A percentile compares a stretch with the other conserved stretches of the same genome.
Evolutionary conservation across 2,329 filamentous ascomycete genomes (phyloP).

Genomic region (Botrytis medusae): DNA sequence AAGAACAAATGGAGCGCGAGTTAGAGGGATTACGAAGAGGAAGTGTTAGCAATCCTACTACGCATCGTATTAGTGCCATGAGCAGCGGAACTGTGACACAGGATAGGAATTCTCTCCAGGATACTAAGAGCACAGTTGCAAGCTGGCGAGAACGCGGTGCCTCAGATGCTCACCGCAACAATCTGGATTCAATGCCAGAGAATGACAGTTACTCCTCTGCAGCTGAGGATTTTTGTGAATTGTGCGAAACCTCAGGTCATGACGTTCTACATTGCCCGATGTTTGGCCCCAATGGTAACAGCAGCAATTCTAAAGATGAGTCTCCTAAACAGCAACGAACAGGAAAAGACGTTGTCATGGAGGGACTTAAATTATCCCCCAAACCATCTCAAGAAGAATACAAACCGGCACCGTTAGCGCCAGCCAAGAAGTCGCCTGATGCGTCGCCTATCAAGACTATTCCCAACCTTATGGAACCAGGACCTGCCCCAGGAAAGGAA

Average conservation of each 20-base stretch:
- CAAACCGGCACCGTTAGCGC: constrained; percentile 56
- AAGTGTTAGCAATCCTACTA: constrained; percentile 39
- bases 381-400: constrained; percentile 44
- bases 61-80: constrained; percentile 54
- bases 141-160: constrained; percentile 51
- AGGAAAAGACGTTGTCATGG: constrained; percentile 43
- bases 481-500: constrained; percentile 74
- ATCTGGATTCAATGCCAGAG: constrained; percentile 68
- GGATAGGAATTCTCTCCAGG: constrained; percentile 59
- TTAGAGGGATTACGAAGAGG: constrained; percentile 63
- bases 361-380: constrained; percentile 46
- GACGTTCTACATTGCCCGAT: constrained; percentile 94
- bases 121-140: constrained; percentile 66
- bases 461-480: constrained; percentile 63
- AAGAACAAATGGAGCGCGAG: constrained; percentile 85
- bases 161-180: constrained; percentile 46
- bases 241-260: constrained; percentile 88
- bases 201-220: constrained; percentile 68
- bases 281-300: constrained; percentile 49
- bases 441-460: constrained; percentile 48
- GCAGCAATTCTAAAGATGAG: constrained; percentile 17
- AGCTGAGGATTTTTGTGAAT: constrained; percentile 76
- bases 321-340: constrained; percentile 33
- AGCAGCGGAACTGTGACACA: constrained; percentile 44
- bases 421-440: constrained; percentile 46